Evolutionary conservation across 257 asterid species (phyloP).

Genomic region (Nicotiana obtusifolia): DNA sequence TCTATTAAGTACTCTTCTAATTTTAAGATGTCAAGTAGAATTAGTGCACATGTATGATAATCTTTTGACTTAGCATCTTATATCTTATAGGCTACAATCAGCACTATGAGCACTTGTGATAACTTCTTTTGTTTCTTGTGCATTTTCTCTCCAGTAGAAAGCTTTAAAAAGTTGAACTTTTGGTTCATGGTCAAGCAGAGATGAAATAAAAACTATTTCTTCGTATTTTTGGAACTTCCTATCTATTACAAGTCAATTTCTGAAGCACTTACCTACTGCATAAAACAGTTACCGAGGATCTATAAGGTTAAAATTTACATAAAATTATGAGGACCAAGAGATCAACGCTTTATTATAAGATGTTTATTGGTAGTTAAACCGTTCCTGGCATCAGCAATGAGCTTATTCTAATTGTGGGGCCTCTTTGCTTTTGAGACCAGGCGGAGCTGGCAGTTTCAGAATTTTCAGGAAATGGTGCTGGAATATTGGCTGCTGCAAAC

Average conservation of each 20-base stretch:
- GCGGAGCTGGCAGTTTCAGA: constrained; percentile 93
- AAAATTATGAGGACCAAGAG: neutral
- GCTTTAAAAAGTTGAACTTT: neutral
- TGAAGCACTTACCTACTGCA: neutral
- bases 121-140: neutral
- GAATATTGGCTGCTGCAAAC: constrained; percentile 75
- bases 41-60: neutral
- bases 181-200: neutral
- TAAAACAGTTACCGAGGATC: neutral
- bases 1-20: neutral
- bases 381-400: neutral
- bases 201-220: neutral
- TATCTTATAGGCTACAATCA: neutral
- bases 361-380: neutral
- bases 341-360: neutral
- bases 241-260: neutral
- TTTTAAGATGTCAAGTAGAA: neutral
- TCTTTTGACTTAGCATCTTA: neutral
- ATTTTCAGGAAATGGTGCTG: constrained; percentile 79
- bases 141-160: neutral
- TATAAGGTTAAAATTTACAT: neutral
- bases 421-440: constrained; percentile 30
- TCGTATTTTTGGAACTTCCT: neutral
- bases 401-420: constrained; percentile 13
- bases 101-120: neutral